A percentile compares a stretch with the other conserved stretches of the same genome.
Conservation (phyloP, 2,329 filamentous ascomycete species). For the Zymoseptoria brevis region DNA sequence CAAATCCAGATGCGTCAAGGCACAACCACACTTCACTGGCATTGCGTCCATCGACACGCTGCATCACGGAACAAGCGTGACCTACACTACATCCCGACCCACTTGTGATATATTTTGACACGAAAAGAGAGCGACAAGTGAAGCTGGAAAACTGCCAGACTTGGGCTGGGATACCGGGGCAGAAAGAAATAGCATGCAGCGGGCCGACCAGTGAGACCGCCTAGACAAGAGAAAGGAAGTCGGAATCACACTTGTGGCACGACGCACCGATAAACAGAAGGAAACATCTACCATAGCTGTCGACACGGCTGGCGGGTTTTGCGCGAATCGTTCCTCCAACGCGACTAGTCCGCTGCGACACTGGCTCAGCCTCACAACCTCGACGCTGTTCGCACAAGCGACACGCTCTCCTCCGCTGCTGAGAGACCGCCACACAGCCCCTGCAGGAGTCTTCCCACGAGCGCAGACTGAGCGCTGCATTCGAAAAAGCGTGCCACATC, state of each 20-base stretch:
- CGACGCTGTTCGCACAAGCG: neutral
- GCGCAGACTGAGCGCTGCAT: conserved; percentile 21
- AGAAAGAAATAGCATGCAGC: neutral
- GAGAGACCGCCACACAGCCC: neutral
- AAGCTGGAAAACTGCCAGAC: neutral
- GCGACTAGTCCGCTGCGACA: neutral
- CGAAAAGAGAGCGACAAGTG: neutral
- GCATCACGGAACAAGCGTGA: neutral
- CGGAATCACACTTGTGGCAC: neutral
- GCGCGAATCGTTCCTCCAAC: neutral
- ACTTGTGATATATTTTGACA: neutral
- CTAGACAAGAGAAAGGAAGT: neutral
- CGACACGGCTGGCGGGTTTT: neutral
- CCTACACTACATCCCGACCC: neutral
- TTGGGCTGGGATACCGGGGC: neutral
- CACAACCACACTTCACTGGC: neutral
- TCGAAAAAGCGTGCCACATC: conserved; percentile 25
- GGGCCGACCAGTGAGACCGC: neutral
- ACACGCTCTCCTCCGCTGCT: neutral
- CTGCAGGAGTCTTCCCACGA: conserved; percentile 1
- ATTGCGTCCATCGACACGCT: neutral
- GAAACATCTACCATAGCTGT: neutral
- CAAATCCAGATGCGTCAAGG: neutral
- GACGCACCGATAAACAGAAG: neutral
- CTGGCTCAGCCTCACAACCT: neutral